Evolutionary conservation across 2,329 filamentous ascomycete genomes (phyloP).

Genomic region (Fragosphaeria purpurea): DNA sequence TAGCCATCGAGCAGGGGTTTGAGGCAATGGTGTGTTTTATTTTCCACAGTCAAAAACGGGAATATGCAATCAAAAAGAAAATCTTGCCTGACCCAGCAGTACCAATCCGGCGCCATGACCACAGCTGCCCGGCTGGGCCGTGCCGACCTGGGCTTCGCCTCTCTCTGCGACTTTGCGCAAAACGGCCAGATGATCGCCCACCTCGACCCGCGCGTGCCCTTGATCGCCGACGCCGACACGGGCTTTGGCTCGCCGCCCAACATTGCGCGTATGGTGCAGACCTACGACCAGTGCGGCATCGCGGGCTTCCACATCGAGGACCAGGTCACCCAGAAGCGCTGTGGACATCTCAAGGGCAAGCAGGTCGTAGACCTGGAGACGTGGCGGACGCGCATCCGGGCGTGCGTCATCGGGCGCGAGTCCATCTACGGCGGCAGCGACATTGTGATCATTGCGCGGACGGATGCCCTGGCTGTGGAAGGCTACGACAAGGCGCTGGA

Average conservation of each 20-base stretch:
- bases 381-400: too few species aligned
- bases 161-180: slow-evolving; percentile 50
- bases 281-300: slow-evolving; percentile 43
- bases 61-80: too few species aligned
- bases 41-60: too few species aligned
- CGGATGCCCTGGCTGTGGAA: too few species aligned
- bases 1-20: not conserved
- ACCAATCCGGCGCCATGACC: too few species aligned
- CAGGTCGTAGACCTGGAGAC: too few species aligned
- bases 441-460: too few species aligned
- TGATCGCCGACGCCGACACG: slow-evolving; percentile 53
- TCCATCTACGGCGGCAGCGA: too few species aligned
- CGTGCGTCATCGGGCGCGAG: too few species aligned
- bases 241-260: slow-evolving; percentile 44
- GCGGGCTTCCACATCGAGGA: slow-evolving; percentile 54
- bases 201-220: slow-evolving; percentile 41
- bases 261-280: slow-evolving; percentile 35
- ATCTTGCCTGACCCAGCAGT: too few species aligned
- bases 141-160: slow-evolving; percentile 53
- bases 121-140: slow-evolving; percentile 39
- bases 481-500: too few species aligned
- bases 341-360: too few species aligned
- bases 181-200: slow-evolving; percentile 55
- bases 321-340: slow-evolving; percentile 25
- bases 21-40: not conserved